Evolutionary conservation across 768 basidiomycete genomes (phyloP).

Genomic region (Psilocybe sp.): DNA sequence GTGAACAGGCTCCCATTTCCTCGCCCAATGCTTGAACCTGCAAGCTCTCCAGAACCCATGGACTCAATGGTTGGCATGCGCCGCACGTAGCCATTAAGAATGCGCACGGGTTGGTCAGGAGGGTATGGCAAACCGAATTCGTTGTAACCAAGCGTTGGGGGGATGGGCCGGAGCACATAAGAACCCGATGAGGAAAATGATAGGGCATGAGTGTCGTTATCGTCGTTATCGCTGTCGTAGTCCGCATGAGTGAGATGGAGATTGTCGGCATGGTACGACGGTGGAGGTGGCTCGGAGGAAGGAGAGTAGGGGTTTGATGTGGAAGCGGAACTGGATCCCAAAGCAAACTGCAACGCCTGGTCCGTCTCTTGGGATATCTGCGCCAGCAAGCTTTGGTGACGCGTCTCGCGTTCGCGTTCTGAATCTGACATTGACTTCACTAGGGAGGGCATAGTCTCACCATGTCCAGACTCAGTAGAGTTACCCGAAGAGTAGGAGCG

Average conservation of each 20-base stretch:
- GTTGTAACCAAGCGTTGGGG: constrained; percentile 38
- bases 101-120: constrained; percentile 50
- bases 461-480: constrained; percentile 15
- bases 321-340: constrained; percentile 21
- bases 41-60: constrained; percentile 63
- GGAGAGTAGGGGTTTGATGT: constrained; percentile 7
- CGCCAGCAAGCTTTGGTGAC: constrained; percentile 47
- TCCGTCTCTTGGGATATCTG: constrained; percentile 55
- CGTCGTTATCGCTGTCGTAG: constrained; percentile 18
- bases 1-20: constrained; percentile 19
- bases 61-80: constrained; percentile 85
- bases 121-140: constrained; percentile 46
- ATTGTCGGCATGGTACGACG: constrained; percentile 14
- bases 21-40: constrained; percentile 23
- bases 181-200: constrained; percentile 7
- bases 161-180: constrained; percentile 22
- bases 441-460: constrained; percentile 8
- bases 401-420: constrained; percentile 37
- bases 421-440: constrained; percentile 8
- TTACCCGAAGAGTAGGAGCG: constrained; percentile 23
- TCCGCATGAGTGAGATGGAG: constrained; percentile 18
- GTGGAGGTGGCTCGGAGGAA: constrained; percentile 6
- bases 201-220: constrained; percentile 5
- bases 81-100: constrained; percentile 61
- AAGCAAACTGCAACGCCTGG: constrained; percentile 37